Base-by-base conservation (phyloP, 129 eudicot species). In the Flaveria brownii region DNA sequence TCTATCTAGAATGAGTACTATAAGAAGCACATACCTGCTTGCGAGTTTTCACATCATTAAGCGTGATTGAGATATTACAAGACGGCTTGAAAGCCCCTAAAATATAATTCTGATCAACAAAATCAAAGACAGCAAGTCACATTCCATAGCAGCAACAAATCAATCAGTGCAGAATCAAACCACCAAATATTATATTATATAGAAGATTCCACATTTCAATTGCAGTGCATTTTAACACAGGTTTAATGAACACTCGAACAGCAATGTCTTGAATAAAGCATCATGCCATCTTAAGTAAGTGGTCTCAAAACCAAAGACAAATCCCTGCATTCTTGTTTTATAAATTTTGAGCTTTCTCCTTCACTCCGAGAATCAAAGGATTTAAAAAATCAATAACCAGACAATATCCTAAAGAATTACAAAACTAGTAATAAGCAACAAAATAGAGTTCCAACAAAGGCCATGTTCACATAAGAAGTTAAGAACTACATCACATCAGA, bases 31-130 rank as follows among this genome's bases (percentile, higher is more conserved):
- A 26, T 85, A 93, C 98, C 98, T 90, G 96, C 79, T 93, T 93
- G 49, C 98, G 96, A 57, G 87, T 76, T 84, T 90, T 93, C n/a
- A 81, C 98, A 88, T 93, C 98, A 11, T 89, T 78, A 73, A 93
- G 92, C 5, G 91, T 65, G 46, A 93, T 70, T 16, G 96, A 85
- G 71, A 93, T 85, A 68, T 88, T 75, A 86, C 97, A 86, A 46
- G 97, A 85, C 22, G 98, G 98, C 86, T 93, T 93, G 71, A 93
- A 93, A 78, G 98, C 98, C 68, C 97, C 97, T 55, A 93, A 81
- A 42, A 93, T 87, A 70, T 78, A 93, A 88, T 93, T 93, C 98
- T 93, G 92, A 11, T 74, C 72, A 67, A 73, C 78, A 43, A 72
- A 47, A 46, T 16, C 47, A 70, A 72, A 22, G 22, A n/a, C 16